These are phyloP conservation scores for Colletotrichum zoysiae DNA, from an alignment of 2,329 filamentous ascomycete genomes.

Conservation along the genomic window DNA sequence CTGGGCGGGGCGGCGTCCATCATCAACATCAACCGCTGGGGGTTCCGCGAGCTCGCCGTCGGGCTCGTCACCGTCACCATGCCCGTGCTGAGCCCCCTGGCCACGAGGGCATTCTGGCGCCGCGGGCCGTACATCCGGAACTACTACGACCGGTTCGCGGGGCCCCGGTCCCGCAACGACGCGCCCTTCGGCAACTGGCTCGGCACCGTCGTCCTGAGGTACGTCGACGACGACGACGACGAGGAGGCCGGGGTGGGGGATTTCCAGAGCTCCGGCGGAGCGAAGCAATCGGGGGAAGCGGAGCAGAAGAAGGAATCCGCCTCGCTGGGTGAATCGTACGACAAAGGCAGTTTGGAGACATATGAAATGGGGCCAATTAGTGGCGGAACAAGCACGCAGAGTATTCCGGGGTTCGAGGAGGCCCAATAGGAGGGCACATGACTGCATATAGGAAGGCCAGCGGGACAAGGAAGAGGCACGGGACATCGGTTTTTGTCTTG, in stretches of 20 bases:
- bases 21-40: conserved; percentile 45
- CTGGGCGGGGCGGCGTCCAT: conserved; percentile 44
- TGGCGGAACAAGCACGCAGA: conserved; percentile 23
- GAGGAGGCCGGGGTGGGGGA: background rate
- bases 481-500: background rate
- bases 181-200: conserved; percentile 31
- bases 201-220: conserved; percentile 27
- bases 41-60: conserved; percentile 45
- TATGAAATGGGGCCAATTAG: conserved; percentile 21
- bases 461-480: background rate
- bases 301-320: background rate
- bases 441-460: background rate
- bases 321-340: background rate
- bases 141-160: conserved; percentile 23
- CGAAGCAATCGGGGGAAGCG: conserved; percentile 10
- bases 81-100: conserved; percentile 41
- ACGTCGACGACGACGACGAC: conserved; percentile 36
- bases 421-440: background rate
- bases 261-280: background rate
- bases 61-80: conserved; percentile 43
- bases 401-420: background rate
- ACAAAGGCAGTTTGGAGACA: background rate
- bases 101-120: conserved; percentile 41
- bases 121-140: conserved; percentile 37
- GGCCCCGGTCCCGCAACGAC: conserved; percentile 5